Conservation (phyloP, 2,329 filamentous ascomycete genomes). For the Curvularia hawaiiensis region DNA sequence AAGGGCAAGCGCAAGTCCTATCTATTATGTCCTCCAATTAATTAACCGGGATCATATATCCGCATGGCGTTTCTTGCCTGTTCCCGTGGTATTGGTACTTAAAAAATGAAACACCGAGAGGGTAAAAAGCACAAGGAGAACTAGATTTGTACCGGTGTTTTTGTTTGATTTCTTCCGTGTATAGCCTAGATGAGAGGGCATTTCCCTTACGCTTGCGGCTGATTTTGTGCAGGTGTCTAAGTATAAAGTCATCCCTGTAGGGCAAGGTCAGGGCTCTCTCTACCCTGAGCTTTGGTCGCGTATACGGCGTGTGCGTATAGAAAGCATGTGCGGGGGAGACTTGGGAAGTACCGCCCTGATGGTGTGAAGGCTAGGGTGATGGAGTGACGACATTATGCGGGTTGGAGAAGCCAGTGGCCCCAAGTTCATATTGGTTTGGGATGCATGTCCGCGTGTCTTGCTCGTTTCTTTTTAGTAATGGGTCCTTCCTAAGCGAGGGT, state of each 20-base stretch:
- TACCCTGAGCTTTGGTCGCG: not conserved
- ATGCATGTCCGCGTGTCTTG: not conserved
- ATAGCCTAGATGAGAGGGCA: not conserved
- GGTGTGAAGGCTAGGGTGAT: not conserved
- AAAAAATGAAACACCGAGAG: not conserved
- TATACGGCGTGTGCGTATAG: not conserved
- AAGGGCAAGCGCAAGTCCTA: not conserved
- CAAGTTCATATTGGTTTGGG: not conserved
- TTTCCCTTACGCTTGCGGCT: not conserved
- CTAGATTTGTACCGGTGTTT: not conserved
- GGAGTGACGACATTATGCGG: conserved; percentile 1
- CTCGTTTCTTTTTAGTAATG: not conserved
- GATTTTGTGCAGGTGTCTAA: not conserved
- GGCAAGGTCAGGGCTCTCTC: not conserved
- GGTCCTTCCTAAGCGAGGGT: not conserved
- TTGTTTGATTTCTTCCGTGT: not conserved
- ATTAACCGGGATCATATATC: not conserved
- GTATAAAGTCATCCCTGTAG: not conserved
- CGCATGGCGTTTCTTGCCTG: not conserved
- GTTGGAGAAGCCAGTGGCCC: not conserved
- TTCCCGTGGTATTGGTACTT: not conserved
- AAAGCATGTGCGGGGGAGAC: not conserved
- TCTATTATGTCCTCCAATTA: not conserved
- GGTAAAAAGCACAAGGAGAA: too few relatives aligned
- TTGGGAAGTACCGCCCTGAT: not conserved